Evolutionary conservation across 2,329 filamentous ascomycete species (phyloP), one percentile per base, ranked within the genome.

Genomic region (Stachybotrys echinatus): DNA sequence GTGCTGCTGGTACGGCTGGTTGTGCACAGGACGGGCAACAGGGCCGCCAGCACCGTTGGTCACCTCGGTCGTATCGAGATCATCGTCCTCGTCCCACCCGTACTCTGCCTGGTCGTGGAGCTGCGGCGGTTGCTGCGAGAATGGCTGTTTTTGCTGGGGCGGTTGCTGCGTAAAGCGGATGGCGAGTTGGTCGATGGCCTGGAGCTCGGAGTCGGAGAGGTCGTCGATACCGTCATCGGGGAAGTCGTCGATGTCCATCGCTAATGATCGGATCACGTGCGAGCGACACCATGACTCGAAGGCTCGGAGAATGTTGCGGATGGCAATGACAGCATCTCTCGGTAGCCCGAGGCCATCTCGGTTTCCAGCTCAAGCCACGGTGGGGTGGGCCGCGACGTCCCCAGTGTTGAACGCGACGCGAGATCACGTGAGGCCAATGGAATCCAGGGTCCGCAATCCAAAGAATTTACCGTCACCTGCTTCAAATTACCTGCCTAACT

Each of bases 191-290:
- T 87, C 84, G 54, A 87, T 77, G 61, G 85, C 81, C 57, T 81
- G 74, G 4, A 87, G 69, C 44, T 73, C 72, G 54, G 76, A 75
- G 54, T 76, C 73, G 55, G 82, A 79, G 40, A 87, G 68, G 39
- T 77, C 73, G 63, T 87, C 81, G 57, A 87, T 73, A 52, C 76
- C 81, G 61, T 84, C 83, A 62, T 85, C 83, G 52, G 75, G 80
- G 61, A 83, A 85, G 53, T 81, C 77, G 68, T 84, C 80, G 69
- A 69, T 50, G 51, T 70, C 67, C 68, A 71, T 71, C 50, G 48
- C 55, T 54, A 49, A 54, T 54, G 54, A 47, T 44, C 12, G 10
- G 27, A 14, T 34, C 27, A 14, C 42, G 46, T 21, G 34, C 8
- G 17, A 42, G 40, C 18, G 34, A 46, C 18, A 22, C 18, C 42